A percentile compares a stretch with the other conserved stretches of the same genome.
Evolutionary conservation across 257 asterid genomes (phyloP).

Genomic region (Lycium ferocissimum): DNA sequence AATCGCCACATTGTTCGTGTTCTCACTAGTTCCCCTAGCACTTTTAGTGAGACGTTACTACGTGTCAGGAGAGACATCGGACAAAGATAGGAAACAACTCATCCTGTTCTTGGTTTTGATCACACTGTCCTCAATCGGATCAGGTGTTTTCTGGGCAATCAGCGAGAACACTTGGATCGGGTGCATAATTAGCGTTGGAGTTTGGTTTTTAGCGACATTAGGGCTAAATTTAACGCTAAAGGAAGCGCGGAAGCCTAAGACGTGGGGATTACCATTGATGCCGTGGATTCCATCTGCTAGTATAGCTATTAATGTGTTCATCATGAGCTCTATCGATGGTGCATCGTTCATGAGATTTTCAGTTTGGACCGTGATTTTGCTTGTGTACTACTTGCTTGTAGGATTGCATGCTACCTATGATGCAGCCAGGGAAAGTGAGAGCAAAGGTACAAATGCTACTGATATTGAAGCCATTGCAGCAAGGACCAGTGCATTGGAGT

Average conservation of each 20-base stretch:
- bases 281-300: constrained; percentile 54
- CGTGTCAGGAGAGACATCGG: constrained; percentile 38
- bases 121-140: constrained; percentile 40
- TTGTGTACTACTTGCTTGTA: constrained; percentile 42
- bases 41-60: constrained; percentile 48
- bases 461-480: constrained; percentile 22
- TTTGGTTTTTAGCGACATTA: constrained; percentile 44
- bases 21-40: constrained; percentile 40
- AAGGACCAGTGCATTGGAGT: constrained; percentile 2
- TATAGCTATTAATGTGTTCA: constrained; percentile 46
- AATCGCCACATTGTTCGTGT: constrained; percentile 45
- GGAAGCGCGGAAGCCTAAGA: constrained; percentile 42
- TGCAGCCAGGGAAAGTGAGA: constrained; percentile 33
- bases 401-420: constrained; percentile 51
- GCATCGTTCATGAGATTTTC: constrained; percentile 44
- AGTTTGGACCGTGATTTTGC: constrained; percentile 43
- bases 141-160: constrained; percentile 41
- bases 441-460: background rate
- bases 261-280: constrained; percentile 48
- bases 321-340: constrained; percentile 46
- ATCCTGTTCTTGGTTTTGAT: constrained; percentile 37
- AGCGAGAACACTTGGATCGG: constrained; percentile 42
- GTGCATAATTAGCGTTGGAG: constrained; percentile 32
- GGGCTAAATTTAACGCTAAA: constrained; percentile 37
- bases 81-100: constrained; percentile 35